These are phyloP conservation scores for Pichia sp. DNA, from an alignment of 1,139 yeast species.

Conservation along the genomic window DNA sequence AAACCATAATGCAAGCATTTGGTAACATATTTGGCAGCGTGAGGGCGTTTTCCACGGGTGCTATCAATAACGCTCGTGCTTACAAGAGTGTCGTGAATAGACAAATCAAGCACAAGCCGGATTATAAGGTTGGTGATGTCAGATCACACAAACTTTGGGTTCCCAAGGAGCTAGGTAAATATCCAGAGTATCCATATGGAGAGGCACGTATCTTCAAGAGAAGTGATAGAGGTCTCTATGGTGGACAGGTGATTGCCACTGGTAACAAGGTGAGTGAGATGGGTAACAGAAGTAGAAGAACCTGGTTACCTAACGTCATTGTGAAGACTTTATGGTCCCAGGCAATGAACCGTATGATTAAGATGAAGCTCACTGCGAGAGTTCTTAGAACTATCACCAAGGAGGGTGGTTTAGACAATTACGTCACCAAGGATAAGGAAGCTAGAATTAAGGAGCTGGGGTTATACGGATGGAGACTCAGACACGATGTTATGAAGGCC, in stretches of 20 bases:
- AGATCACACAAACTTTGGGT: conserved; percentile 34
- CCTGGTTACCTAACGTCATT: conserved; percentile 78
- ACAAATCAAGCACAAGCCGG: conserved; percentile 31
- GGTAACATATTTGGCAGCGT: conserved; percentile 3
- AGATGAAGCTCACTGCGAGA: conserved; percentile 64
- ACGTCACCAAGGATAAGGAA: conserved; percentile 75
- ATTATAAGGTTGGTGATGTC: conserved; percentile 36
- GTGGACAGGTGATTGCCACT: conserved; percentile 74
- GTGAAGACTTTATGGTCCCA: conserved; percentile 80
- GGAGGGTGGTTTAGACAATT: conserved; percentile 92
- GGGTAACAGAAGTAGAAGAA: conserved; percentile 65
- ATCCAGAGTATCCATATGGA: conserved; percentile 81
- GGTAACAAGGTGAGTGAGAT: conserved; percentile 75
- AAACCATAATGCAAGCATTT: conserved; percentile 7
- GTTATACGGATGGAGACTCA: conserved; percentile 82
- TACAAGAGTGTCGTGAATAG: conserved; percentile 36
- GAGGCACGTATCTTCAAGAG: conserved; percentile 74
- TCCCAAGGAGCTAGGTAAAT: conserved; percentile 41
- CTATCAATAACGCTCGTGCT: conserved; percentile 23
- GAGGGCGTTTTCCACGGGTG: conserved; percentile 21
- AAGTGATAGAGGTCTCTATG: conserved; percentile 81
- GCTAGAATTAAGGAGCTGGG: conserved; percentile 92
- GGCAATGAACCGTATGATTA: conserved; percentile 48
- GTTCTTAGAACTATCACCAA: conserved; percentile 80
- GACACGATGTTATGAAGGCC: conserved; percentile 56